A percentile compares a stretch with the other conserved stretches of the same genome.
Conservation (phyloP, 805 yeast genomes). For the Pichia nanzhaoensis region DNA sequence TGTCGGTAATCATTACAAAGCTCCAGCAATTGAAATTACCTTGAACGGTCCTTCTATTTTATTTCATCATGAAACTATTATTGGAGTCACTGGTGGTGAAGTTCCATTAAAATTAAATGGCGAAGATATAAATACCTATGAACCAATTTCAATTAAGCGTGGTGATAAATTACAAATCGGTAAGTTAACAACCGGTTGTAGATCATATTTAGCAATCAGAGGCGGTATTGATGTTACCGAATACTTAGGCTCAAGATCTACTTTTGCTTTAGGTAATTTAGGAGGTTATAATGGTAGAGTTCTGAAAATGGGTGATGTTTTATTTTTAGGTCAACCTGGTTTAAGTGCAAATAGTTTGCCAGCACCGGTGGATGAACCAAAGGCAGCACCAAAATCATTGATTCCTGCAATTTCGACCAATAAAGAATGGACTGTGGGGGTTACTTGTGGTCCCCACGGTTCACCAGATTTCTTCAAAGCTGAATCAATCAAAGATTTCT, state of each 20-base stretch:
- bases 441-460: conserved; percentile 97
- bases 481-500: conserved; percentile 72
- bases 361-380: conserved; percentile 61
- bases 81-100: conserved; percentile 85
- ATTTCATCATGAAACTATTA: conserved; percentile 74
- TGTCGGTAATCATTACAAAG: conserved; percentile 75
- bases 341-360: conserved; percentile 64
- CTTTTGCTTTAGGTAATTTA: conserved; percentile 87
- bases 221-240: conserved; percentile 94
- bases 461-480: conserved; percentile 87
- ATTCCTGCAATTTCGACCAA: conserved; percentile 46
- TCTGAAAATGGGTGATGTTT: conserved; percentile 85
- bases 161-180: conserved; percentile 83
- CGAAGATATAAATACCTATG: conserved; percentile 51
- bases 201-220: conserved; percentile 83
- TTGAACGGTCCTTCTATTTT: conserved; percentile 77
- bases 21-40: conserved; percentile 90
- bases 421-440: conserved; percentile 78
- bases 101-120: conserved; percentile 65
- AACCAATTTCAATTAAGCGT: conserved; percentile 59
- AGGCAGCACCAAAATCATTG: conserved; percentile 45
- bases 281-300: conserved; percentile 96
- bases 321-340: conserved; percentile 76
- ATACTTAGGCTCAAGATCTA: conserved; percentile 92
- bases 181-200: conserved; percentile 73